These are phyloP conservation scores for Trichoderma sp. DNA, from an alignment of 2,329 filamentous ascomycete species.

Conservation along the genomic window DNA sequence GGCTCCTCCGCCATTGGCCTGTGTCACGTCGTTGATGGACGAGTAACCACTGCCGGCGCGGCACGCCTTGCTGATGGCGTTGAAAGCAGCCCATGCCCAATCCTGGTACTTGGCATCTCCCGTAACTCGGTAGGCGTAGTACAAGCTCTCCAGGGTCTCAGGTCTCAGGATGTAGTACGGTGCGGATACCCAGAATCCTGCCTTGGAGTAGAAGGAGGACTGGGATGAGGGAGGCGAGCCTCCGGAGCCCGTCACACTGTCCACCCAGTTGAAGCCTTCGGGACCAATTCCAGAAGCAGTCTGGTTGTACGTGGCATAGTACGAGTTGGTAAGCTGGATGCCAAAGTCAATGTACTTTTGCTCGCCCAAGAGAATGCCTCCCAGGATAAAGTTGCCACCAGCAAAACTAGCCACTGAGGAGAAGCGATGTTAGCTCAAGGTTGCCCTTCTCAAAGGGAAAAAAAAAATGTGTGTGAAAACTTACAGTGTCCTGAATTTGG, in stretches of 20 bases:
- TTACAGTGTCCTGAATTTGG: conserved; percentile 52
- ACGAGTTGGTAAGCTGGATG: conserved; percentile 67
- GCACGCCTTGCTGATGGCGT: conserved; percentile 63
- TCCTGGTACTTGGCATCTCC: conserved; percentile 74
- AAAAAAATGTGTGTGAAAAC: too few species aligned
- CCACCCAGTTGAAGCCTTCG: conserved; percentile 65
- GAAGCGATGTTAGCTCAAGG: background rate
- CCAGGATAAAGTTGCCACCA: conserved; percentile 82
- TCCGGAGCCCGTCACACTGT: conserved; percentile 38
- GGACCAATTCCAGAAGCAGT: conserved; percentile 76
- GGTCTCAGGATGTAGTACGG: conserved; percentile 68
- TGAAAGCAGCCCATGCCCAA: conserved; percentile 79
- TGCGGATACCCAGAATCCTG: conserved; percentile 70
- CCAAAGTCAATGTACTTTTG: conserved; percentile 72
- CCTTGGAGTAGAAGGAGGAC: conserved; percentile 58
- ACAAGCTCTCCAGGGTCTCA: conserved; percentile 80
- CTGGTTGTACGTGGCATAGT: conserved; percentile 68
- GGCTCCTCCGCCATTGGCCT: conserved; percentile 56
- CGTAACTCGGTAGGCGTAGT: conserved; percentile 83
- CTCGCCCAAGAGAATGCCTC: conserved; percentile 65
- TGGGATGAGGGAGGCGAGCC: conserved; percentile 48
- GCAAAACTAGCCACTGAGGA: conserved; percentile 71
- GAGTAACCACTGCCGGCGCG: conserved; percentile 65
- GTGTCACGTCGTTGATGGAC: conserved; percentile 65
- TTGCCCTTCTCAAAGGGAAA: too few species aligned